Conservation (phyloP, 805 yeast genomes). For the Schwanniomyces sp. region DNA sequence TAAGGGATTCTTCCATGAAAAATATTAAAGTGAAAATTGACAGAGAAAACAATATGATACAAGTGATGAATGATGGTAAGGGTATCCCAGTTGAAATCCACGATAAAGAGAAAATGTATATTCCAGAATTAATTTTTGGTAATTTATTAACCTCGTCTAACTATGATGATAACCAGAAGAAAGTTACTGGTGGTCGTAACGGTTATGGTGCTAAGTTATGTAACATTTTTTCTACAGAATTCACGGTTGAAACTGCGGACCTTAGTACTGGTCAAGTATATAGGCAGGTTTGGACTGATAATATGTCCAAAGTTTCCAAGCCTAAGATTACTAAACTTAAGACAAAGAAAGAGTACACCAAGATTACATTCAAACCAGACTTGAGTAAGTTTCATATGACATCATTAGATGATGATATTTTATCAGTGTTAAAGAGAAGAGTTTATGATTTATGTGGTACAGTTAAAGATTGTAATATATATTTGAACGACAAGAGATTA, state of each 20-base stretch:
- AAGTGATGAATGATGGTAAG: conserved; percentile 87
- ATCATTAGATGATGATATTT: conserved; percentile 74
- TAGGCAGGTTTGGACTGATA: conserved; percentile 81
- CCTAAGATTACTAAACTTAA: conserved; percentile 67
- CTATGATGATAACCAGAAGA: conserved; percentile 92
- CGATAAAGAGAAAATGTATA: conserved; percentile 84
- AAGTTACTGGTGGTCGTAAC: conserved; percentile 97
- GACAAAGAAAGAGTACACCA: conserved; percentile 75
- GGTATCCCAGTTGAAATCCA: conserved; percentile 97
- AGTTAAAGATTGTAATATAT: conserved; percentile 76
- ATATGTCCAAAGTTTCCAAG: conserved; percentile 76
- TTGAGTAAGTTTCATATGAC: conserved; percentile 81
- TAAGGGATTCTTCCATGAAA: conserved; percentile 89
- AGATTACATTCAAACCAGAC: conserved; percentile 87
- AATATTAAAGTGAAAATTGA: conserved; percentile 80
- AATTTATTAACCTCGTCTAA: conserved; percentile 92
- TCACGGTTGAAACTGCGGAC: conserved; percentile 87
- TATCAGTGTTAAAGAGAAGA: conserved; percentile 86
- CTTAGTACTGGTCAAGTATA: conserved; percentile 59
- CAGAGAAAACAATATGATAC: conserved; percentile 68
- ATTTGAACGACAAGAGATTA: conserved; percentile 70
- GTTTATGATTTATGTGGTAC: conserved; percentile 96
- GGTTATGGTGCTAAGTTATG: conserved; percentile 98
- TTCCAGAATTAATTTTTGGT: conserved; percentile 96
- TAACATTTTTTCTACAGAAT: conserved; percentile 90